Conservation (phyloP, 2,329 filamentous ascomycete genomes). For the Xylogone sp. region DNA sequence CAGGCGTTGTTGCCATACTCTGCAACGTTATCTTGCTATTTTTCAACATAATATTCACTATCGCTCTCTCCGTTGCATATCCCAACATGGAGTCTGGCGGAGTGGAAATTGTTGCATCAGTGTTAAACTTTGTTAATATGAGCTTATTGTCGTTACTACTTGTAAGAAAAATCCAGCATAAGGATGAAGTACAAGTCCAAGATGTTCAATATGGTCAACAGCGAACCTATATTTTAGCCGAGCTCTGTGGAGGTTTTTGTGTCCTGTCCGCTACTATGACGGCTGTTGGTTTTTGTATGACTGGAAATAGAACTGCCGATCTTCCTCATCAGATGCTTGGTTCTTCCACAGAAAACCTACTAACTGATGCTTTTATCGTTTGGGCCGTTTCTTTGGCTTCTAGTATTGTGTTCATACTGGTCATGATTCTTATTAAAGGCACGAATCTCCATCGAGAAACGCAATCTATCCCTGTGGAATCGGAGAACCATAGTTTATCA, state of each 20-base stretch:
- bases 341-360: constrained; percentile 14
- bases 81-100: constrained; percentile 3
- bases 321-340: constrained; percentile 15
- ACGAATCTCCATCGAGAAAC: constrained; percentile 20
- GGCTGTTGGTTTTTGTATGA: constrained; percentile 19
- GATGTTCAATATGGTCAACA: constrained; percentile 19
- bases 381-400: constrained; percentile 24
- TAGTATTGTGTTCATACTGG: constrained; percentile 23
- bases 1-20: constrained; percentile 24
- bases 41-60: constrained; percentile 26
- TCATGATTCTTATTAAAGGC: constrained; percentile 21
- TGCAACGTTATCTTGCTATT: constrained; percentile 23
- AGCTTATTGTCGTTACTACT: constrained; percentile 19
- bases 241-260: constrained; percentile 14
- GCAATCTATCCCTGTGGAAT: constrained; percentile 7
- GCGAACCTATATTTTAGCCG: constrained; percentile 13
- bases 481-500: constrained; percentile 11
- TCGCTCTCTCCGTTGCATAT: constrained; percentile 14
- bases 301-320: constrained; percentile 14
- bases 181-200: constrained; percentile 20
- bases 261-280: constrained; percentile 20
- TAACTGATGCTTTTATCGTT: constrained; percentile 22
- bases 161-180: constrained; percentile 22
- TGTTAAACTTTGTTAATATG: constrained; percentile 15
- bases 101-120: constrained; percentile 23